Percentiles rank a stretch among this genome's conserved stretches.
phyloP scores from a whole-genome alignment of 495 filamentous ascomycete genomes.

The Penicillium robsamsonii region DNA sequence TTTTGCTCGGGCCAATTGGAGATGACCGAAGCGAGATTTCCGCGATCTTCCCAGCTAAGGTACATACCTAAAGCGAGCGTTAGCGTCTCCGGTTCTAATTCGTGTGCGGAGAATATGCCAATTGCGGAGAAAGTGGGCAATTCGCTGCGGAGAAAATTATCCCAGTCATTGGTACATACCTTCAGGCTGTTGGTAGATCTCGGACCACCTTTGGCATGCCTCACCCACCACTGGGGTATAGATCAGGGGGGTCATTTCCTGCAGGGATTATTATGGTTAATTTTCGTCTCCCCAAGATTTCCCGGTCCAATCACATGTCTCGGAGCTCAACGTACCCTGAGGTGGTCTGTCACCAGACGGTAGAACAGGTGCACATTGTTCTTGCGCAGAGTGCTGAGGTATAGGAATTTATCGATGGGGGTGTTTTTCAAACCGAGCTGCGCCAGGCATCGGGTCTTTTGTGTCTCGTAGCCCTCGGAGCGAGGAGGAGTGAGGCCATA shows the following conservation, averaged over 20 bases:
- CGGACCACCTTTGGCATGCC: slow-evolving; percentile 91
- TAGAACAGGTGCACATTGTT: slow-evolving; percentile 95
- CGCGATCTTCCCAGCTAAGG: slow-evolving; percentile 85
- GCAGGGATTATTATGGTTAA: slow-evolving; percentile 19
- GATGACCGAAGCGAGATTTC: slow-evolving; percentile 78
- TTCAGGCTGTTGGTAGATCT: slow-evolving; percentile 93
- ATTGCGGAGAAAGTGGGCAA: neutral
- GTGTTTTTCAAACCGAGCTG: slow-evolving; percentile 76
- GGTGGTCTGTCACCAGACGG: slow-evolving; percentile 84
- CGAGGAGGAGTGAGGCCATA: slow-evolving; percentile 70
- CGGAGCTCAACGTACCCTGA: slow-evolving; percentile 54
- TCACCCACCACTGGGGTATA: slow-evolving; percentile 98
- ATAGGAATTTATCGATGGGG: slow-evolving; percentile 90
- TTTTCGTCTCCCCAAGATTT: neutral
- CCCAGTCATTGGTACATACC: slow-evolving; percentile 46
- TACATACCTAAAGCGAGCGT: slow-evolving; percentile 60
- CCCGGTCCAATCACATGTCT: slow-evolving; percentile 11
- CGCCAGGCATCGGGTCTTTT: slow-evolving; percentile 67
- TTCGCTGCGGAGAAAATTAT: neutral
- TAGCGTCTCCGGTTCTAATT: slow-evolving; percentile 32
- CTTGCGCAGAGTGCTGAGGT: slow-evolving; percentile 82
- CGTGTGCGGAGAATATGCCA: slow-evolving; percentile 11
- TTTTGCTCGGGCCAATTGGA: slow-evolving; percentile 84
- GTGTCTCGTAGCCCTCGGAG: slow-evolving; percentile 66
- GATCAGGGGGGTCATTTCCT: slow-evolving; percentile 88